Evolutionary conservation across 331 rosid genomes (phyloP), one percentile per base, ranked within the genome.

Genomic region (Spiraea crenata): DNA sequence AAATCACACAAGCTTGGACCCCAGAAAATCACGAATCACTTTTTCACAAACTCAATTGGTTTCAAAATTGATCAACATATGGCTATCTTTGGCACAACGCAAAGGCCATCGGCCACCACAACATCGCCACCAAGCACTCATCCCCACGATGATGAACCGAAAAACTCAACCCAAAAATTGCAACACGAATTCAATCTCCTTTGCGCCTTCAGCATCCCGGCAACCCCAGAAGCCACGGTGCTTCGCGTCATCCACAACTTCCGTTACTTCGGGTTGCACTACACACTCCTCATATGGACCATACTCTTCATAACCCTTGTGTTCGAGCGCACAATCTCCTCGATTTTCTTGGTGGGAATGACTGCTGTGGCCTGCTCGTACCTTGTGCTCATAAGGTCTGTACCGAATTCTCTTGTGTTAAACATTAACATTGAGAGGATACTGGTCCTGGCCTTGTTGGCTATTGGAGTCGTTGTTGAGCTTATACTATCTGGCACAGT

Each of bases 251-350:
- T 71, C 25, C 60, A 66, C 75, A 89, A 86, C 83, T 42, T 82
- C 2, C 69, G 37, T 9, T 76, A 51, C 70, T 76, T 65, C 13
- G 84, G 90, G 15, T 58, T 81, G 38, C 85, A 79, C 31, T 85
- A 89, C 81, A 19, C 80, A 1, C 82, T 77, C 38, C 84, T 89
- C 57, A 73, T 89, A 55, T 89, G 90, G 90, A 74, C 82, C 71
- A 75, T 83, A 71, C 96, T 89, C 73, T 86, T 83, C 84, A 83
- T 89, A 67, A 77, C 83, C 9, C 88, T 89, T 11, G 77, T 89
- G 34, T 92, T 92, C 7, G 0, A 9, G 12, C 76, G 92, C 10
- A 71, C 86, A 56, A 74, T 81, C 4, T 85, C 88, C 0, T 73
- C 86, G 58, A 75, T 86, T 65, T 73, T 76, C 60, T 49, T 86